Evolutionary conservation across 1,139 yeast genomes (phyloP), one percentile per base, ranked within the genome.

Genomic region (Debaryomyces sp.): DNA sequence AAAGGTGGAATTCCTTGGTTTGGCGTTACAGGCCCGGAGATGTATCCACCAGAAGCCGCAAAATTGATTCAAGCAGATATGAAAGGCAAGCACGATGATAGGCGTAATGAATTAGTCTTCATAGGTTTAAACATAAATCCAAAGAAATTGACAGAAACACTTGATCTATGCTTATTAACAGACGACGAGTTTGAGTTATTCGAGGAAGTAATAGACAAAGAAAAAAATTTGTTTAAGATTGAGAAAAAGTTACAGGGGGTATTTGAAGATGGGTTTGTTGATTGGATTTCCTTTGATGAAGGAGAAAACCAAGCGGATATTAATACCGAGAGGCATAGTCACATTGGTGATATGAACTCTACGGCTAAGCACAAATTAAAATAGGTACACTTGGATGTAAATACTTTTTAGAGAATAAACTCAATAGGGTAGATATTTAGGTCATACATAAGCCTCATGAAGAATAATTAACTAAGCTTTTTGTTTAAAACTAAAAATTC

Each of bases 1-100:
- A 67, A 62, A 43, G 78, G 77, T 8, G 79, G 79, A 3, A 68
- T 71, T 38, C 77, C 77, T 1, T 75, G 80, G 80, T 75, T 73
- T 57, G 70, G 65, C 4, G 71, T 71, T 7, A 57, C 70, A n/a
- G 73, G 71, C 1, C 62, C 65, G 7, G 73, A 67, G 4, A 61
- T 53, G 17, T 60, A 67, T 56, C 75, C 77, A 5, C 60, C 62
- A 10, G 70, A 66, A 15, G 70, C 74, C 6, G 53, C 55, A 12
- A 54, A 54, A 27, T 56, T 70, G 17, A 66, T 73, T 27, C 63
- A 63, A 41, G 58, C 61, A 26, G 78, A 75, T 46, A 70, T 70
- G 62, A 52, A 64, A 46, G 76, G 75, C 2, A 61, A 64, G 36
- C 65, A 63, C 55, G 80, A 78, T 4, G 80, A 76, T 50, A 63